A percentile compares a stretch with the other conserved stretches of the same genome.
Evolutionary conservation across 768 basidiomycete species (phyloP).

Genomic region (Psilocybe cubensis): DNA sequence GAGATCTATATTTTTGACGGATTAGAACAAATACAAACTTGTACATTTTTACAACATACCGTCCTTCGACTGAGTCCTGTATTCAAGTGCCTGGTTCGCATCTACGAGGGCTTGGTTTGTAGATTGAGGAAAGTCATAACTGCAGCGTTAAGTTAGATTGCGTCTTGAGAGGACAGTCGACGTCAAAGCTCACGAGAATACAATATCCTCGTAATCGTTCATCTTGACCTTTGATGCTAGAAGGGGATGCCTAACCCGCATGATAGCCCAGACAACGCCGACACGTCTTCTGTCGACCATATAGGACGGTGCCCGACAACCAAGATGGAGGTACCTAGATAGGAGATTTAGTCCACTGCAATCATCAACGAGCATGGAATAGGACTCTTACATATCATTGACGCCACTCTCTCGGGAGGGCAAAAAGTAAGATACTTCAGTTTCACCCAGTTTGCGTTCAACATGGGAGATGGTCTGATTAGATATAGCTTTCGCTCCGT

Average conservation of each 20-base stretch:
- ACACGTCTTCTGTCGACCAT: constrained; percentile 53
- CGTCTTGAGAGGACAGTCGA: constrained; percentile 19
- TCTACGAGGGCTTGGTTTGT: constrained; percentile 14
- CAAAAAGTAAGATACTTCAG: constrained; percentile 79
- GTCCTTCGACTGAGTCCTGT: constrained; percentile 54
- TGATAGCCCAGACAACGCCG: constrained; percentile 68
- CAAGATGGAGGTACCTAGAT: constrained; percentile 79
- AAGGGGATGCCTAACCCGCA: constrained; percentile 71
- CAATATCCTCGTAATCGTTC: constrained; percentile 63
- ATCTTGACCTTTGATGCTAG: constrained; percentile 66
- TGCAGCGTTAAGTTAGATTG: constrained; percentile 29
- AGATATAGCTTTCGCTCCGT: neutral
- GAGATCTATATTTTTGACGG: constrained; percentile 44
- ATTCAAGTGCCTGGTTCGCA: constrained; percentile 40
- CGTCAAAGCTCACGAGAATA: constrained; percentile 58
- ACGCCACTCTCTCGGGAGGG: constrained; percentile 80
- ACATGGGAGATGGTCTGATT: constrained; percentile 15
- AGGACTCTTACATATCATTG: constrained; percentile 75
- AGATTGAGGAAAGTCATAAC: constrained; percentile 22
- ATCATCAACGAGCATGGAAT: neutral
- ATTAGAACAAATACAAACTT: neutral
- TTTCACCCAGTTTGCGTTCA: constrained; percentile 70
- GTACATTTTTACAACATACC: constrained; percentile 34
- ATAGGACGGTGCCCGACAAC: constrained; percentile 52
- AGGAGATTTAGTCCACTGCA: neutral